Percentiles rank a stretch among this genome's conserved stretches.
phyloP scores from a whole-genome alignment of 106 monocot genomes.

The Dendrobium huoshanense region DNA sequence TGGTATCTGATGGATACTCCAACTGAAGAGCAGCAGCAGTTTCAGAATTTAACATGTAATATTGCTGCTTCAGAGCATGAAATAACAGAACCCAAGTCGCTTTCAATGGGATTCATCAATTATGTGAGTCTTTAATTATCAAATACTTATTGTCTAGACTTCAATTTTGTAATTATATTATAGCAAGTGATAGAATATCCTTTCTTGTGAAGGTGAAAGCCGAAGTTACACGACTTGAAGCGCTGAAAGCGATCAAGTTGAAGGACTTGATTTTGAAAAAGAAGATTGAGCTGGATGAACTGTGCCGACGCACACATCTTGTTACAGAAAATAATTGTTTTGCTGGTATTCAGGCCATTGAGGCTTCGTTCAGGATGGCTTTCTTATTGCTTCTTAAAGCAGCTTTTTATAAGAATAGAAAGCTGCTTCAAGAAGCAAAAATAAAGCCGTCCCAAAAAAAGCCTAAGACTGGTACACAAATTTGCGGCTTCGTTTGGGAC shows the following conservation, averaged over 20 bases:
- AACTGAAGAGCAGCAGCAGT: constrained; percentile 59
- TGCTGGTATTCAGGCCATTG: constrained; percentile 21
- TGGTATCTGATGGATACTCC: constrained; percentile 88
- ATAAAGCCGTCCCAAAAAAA: too few relatives aligned
- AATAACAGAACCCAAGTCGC: constrained; percentile 45
- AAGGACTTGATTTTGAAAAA: constrained; percentile 66
- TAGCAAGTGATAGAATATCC: neutral
- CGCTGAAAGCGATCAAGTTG: constrained; percentile 58
- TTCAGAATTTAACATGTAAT: constrained; percentile 59
- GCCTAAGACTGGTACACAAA: too few relatives aligned
- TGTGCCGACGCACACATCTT: constrained; percentile 44
- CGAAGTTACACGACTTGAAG: constrained; percentile 65
- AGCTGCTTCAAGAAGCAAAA: too few relatives aligned
- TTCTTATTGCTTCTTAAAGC: too few relatives aligned
- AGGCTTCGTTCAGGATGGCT: too few relatives aligned
- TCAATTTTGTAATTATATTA: neutral
- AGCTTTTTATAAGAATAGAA: too few relatives aligned
- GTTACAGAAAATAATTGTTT: constrained; percentile 22
- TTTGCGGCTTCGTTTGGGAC: too few relatives aligned
- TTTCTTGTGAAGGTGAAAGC: constrained; percentile 42
- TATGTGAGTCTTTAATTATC: constrained; percentile 23
- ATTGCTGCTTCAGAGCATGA: constrained; percentile 77
- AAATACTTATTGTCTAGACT: neutral
- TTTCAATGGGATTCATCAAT: constrained; percentile 50
- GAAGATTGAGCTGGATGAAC: constrained; percentile 53